Conservation (phyloP, 345 rosid genomes). For the Streptanthus diversifolius region DNA sequence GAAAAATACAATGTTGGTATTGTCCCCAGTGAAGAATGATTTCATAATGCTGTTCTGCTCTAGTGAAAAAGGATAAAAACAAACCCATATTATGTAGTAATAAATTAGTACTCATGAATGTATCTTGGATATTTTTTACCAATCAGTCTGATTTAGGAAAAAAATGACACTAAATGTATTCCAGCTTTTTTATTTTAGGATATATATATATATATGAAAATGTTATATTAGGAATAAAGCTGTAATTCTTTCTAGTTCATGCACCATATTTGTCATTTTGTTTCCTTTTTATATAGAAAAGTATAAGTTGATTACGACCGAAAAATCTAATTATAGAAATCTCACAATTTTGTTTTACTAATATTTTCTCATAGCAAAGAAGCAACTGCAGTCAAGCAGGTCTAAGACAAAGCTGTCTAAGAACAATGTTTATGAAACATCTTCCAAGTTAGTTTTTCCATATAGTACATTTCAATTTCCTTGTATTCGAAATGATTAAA, state of each 20-base stretch:
- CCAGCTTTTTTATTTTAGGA: background rate
- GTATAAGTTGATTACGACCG: background rate
- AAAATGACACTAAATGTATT: background rate
- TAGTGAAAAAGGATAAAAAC: background rate
- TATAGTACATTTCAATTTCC: background rate
- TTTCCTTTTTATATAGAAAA: conserved; percentile 5
- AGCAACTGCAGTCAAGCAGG: conserved; percentile 7
- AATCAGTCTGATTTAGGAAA: conserved; percentile 13
- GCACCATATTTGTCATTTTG: background rate
- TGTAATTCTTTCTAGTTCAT: conserved; percentile 8
- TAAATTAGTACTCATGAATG: conserved; percentile 2
- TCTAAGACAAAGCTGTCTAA: conserved; percentile 1
- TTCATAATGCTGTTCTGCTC: background rate
- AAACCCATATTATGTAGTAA: conserved; percentile 1
- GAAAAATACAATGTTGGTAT: background rate
- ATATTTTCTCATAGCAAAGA: background rate
- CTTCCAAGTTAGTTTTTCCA: conserved; percentile 17
- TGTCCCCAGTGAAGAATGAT: background rate
- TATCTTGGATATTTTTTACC: conserved; percentile 11
- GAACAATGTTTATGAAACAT: background rate
- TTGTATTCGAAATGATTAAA: background rate
- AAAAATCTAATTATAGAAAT: background rate
- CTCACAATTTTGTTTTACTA: background rate
- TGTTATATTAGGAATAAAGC: background rate
- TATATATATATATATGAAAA: conserved; percentile 9